Conservation (phyloP, 805 yeast species). For the Vanderwaltozyma tropicalis region DNA sequence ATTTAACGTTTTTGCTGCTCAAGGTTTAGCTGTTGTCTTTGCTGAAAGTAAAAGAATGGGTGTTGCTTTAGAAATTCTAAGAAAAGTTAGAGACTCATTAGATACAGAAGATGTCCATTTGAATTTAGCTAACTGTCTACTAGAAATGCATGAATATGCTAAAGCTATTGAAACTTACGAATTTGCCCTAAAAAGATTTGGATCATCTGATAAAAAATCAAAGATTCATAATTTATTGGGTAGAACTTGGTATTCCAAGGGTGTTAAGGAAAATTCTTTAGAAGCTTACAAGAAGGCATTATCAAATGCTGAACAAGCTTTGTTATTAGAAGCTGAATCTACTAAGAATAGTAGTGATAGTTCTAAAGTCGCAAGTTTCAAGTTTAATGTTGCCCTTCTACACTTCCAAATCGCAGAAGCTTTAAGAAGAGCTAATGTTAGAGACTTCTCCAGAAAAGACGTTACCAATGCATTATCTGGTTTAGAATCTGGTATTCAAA, state of each 20-base stretch:
- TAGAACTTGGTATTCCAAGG: conserved; percentile 81
- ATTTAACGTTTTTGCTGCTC: conserved; percentile 88
- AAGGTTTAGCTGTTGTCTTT: conserved; percentile 87
- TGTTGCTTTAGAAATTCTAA: conserved; percentile 73
- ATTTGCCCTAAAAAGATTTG: conserved; percentile 57
- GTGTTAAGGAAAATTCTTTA: conserved; percentile 52
- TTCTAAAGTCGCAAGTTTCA: conserved; percentile 36
- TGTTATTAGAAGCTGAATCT: conserved; percentile 20
- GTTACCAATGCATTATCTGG: conserved; percentile 47
- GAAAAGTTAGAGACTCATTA: conserved; percentile 82
- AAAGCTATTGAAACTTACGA: conserved; percentile 87
- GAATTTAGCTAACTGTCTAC: conserved; percentile 78
- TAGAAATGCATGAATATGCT: conserved; percentile 70
- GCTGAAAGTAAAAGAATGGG: conserved; percentile 72
- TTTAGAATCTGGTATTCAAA: conserved; percentile 49
- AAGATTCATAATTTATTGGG: conserved; percentile 66
- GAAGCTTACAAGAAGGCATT: conserved; percentile 53
- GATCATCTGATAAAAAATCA: conserved; percentile 50
- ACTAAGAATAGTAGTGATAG: conserved; percentile 10
- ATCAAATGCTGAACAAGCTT: conserved; percentile 51
- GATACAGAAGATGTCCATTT: conserved; percentile 74
- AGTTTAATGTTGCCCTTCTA: conserved; percentile 74
- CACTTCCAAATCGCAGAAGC: conserved; percentile 83
- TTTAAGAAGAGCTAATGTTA: conserved; percentile 48
- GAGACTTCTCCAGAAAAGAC: conserved; percentile 52